Evolutionary conservation across 2,329 filamentous ascomycete species (phyloP), one percentile per base, ranked within the genome.

Genomic region (Penicillium sp.): DNA sequence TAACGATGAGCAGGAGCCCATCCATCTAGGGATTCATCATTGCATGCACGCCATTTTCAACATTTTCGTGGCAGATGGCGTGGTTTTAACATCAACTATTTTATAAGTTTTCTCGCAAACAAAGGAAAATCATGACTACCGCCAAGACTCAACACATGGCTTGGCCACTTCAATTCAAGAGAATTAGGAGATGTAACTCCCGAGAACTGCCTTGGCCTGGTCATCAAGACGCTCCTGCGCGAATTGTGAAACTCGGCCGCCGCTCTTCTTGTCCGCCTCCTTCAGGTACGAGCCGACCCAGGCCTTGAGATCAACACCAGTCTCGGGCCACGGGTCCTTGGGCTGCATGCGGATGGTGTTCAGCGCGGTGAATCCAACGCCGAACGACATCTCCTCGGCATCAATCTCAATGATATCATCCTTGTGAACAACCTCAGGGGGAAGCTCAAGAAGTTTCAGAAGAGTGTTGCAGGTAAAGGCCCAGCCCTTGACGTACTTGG

Each of bases 331-430:
- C 20, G 93, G 90, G 73, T 98, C 95, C 54, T 83, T 84, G 1
- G 85, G 79, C 4, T 86, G 81, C 60, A 88, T 88, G 74, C 89
- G 91, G 80, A 94, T 95, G 0, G 94, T 97, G 79, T 94, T 96
- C 63, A 99, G 84, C 35, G 91, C 89, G 0, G 95, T 98, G 78
- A 96, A 99, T 8, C 92, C 94, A 65, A 97, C 88, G 28, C 95
- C 95, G 71, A 99, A 99, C 31, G 91, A 89, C 66, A 97, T 88
- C 74, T 99, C 95, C 69, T 99, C 95, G 28, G 96, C 90, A 70
- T 98, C 94, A 3, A 92, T 88, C 73, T 98, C 95, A 11, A 96
- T 88, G 53, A 91, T 80, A 66, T 96, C 92, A 64, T 91, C 88
- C 58, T 89, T 88, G 38, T 84, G 79, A 1, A 88, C 85, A 14